These are phyloP conservation scores for Suhomyces sp. DNA, from an alignment of 805 yeast species.

Conservation along the genomic window DNA sequence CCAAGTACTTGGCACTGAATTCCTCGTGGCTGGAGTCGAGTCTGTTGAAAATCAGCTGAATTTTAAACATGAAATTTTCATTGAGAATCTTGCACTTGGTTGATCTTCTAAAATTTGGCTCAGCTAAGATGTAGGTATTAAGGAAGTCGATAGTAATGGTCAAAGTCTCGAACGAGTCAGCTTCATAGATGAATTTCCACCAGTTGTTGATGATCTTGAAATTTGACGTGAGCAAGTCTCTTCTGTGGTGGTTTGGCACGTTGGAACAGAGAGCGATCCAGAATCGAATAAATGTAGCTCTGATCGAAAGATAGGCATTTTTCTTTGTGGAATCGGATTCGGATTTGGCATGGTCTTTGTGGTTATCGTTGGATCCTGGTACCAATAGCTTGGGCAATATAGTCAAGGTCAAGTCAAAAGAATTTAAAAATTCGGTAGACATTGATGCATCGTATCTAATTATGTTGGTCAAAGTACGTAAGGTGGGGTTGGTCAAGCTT, in stretches of 20 bases:
- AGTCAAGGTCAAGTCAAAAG: conserved; percentile 66
- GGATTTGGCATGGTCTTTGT: conserved; percentile 22
- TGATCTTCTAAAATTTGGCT: conserved; percentile 57
- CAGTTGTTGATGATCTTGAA: conserved; percentile 58
- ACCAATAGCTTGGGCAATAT: conserved; percentile 59
- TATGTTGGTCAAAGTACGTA: conserved; percentile 55
- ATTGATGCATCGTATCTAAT: conserved; percentile 48
- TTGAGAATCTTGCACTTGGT: conserved; percentile 75
- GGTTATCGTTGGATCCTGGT: conserved; percentile 40
- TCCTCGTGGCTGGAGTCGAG: conserved; percentile 26
- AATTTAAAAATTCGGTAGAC: conserved; percentile 56
- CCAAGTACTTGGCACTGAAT: conserved; percentile 32
- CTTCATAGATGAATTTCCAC: conserved; percentile 58
- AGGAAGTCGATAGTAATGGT: conserved; percentile 45
- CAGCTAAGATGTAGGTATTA: conserved; percentile 52
- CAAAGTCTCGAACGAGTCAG: conserved; percentile 49
- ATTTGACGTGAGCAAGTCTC: conserved; percentile 55
- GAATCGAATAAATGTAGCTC: conserved; percentile 59
- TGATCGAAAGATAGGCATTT: conserved; percentile 41
- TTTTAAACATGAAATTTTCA: conserved; percentile 64
- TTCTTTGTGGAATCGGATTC: conserved; percentile 17
- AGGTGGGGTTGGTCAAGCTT: conserved; percentile 56
- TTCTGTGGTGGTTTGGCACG: conserved; percentile 56
- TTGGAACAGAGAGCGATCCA: conserved; percentile 52
- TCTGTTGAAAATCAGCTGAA: conserved; percentile 47